phyloP scores from a whole-genome alignment of 2,329 filamentous ascomycete species.

The Fusarium veterinarium region DNA sequence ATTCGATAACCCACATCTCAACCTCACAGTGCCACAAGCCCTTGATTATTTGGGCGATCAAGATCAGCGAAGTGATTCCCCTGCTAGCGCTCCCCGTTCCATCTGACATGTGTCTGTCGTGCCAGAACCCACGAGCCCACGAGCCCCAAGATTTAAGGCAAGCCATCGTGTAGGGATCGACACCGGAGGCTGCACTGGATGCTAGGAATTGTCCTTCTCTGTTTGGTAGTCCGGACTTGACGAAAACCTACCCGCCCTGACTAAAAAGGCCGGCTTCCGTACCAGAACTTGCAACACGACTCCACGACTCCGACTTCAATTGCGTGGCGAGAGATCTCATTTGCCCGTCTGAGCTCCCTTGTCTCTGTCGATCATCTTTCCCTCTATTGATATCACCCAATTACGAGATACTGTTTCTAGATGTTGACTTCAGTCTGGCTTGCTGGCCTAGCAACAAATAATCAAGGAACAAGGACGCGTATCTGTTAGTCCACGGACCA shows the following conservation, averaged over 20 bases:
- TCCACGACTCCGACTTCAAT: slow-evolving; percentile 4
- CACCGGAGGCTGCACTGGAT: slow-evolving; percentile 31
- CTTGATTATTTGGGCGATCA: slow-evolving; percentile 33
- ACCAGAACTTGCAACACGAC: slow-evolving; percentile 6
- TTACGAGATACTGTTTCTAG: slow-evolving; percentile 30
- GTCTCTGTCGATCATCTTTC: slow-evolving; percentile 8
- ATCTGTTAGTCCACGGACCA: background rate
- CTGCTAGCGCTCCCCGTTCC: slow-evolving; percentile 41
- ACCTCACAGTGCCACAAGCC: slow-evolving; percentile 1
- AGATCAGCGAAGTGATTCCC: slow-evolving; percentile 41
- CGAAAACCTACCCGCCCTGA: background rate
- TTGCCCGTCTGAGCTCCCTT: background rate
- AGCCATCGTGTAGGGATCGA: slow-evolving; percentile 39
- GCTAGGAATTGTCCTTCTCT: slow-evolving; percentile 17
- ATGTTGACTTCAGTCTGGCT: background rate
- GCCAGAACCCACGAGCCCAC: slow-evolving; percentile 42
- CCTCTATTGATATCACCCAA: background rate
- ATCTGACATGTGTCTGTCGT: slow-evolving; percentile 46
- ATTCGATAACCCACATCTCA: slow-evolving; percentile 37
- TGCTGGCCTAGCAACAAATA: background rate
- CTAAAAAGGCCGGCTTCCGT: slow-evolving; percentile 3
- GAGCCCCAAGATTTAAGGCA: slow-evolving; percentile 41
- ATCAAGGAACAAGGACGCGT: background rate
- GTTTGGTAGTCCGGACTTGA: background rate
- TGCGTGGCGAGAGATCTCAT: background rate